phyloP scores from a whole-genome alignment of 768 basidiomycete genomes.

The Tulasnella sp. region DNA sequence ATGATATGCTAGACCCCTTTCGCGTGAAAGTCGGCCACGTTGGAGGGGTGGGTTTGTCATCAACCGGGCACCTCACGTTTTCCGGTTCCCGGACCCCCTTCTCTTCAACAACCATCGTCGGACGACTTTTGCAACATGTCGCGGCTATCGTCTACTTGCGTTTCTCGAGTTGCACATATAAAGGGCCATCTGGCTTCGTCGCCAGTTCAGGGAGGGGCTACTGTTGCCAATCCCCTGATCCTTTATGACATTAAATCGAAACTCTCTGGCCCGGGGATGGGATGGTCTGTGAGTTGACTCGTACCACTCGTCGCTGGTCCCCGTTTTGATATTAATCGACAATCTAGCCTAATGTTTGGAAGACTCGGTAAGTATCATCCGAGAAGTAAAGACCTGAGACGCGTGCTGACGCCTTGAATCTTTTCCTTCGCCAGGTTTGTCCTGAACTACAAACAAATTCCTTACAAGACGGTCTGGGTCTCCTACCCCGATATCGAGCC shows the following conservation, averaged over 20 bases:
- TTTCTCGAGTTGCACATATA: slow-evolving; percentile 25
- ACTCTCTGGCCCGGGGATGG: not conserved
- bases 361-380: slow-evolving; percentile 11
- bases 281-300: slow-evolving; percentile 28
- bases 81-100: not conserved
- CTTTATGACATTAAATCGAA: slow-evolving; percentile 34
- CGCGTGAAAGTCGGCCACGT: not conserved
- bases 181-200: slow-evolving; percentile 1
- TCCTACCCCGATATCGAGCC: slow-evolving; percentile 29
- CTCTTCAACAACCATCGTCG: not conserved
- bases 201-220: not conserved
- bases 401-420: not conserved
- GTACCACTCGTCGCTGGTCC: not conserved
- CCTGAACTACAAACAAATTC: slow-evolving; percentile 34
- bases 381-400: not conserved
- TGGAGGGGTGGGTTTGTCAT: not conserved
- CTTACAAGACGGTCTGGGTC: slow-evolving; percentile 31
- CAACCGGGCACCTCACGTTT: not conserved
- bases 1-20: not conserved
- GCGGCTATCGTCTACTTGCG: slow-evolving; percentile 8
- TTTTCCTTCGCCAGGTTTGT: slow-evolving; percentile 15
- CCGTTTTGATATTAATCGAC: not conserved
- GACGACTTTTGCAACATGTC: not conserved
- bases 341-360: slow-evolving; percentile 31
- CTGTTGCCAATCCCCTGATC: slow-evolving; percentile 21